A percentile compares a stretch with the other conserved stretches of the same genome.
Evolutionary conservation across 2,329 filamentous ascomycete genomes (phyloP).

Genomic region (Nemania serpens): DNA sequence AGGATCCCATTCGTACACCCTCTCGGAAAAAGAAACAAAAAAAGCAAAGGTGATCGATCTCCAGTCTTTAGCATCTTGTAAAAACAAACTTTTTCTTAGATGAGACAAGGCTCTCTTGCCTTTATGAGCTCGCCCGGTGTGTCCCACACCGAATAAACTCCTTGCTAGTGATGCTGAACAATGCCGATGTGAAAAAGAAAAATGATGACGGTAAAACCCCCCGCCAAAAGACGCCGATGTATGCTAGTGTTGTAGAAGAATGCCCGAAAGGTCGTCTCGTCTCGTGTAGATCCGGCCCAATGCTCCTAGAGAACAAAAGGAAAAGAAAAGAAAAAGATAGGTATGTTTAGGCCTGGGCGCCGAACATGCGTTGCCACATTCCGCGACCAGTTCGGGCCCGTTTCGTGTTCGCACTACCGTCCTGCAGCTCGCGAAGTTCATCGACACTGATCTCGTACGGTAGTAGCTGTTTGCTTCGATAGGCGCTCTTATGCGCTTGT

Average conservation of each 20-base stretch:
- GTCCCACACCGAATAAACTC: conserved; percentile 18
- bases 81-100: conserved; percentile 21
- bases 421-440: conserved; percentile 56
- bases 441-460: conserved; percentile 62
- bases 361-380: conserved; percentile 60
- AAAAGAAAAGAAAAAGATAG: conserved; percentile 13
- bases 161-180: conserved; percentile 27
- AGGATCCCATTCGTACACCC: not conserved
- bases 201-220: too few relatives aligned
- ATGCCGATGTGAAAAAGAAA: conserved; percentile 9
- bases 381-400: conserved; percentile 53
- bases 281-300: conserved; percentile 20
- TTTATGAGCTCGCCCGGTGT: not conserved
- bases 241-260: conserved; percentile 19
- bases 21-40: not conserved
- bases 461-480: conserved; percentile 45
- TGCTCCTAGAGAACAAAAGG: conserved; percentile 19
- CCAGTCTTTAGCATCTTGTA: not conserved
- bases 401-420: conserved; percentile 52
- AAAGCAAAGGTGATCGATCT: conserved; percentile 6
- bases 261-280: conserved; percentile 13
- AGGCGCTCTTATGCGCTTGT: conserved; percentile 34
- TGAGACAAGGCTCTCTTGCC: conserved; percentile 8
- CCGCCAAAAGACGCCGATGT: conserved; percentile 23
- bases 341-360: conserved; percentile 39